phyloP scores from a whole-genome alignment of 2,329 filamentous ascomycete species.

The Fusarium ramigenum region DNA sequence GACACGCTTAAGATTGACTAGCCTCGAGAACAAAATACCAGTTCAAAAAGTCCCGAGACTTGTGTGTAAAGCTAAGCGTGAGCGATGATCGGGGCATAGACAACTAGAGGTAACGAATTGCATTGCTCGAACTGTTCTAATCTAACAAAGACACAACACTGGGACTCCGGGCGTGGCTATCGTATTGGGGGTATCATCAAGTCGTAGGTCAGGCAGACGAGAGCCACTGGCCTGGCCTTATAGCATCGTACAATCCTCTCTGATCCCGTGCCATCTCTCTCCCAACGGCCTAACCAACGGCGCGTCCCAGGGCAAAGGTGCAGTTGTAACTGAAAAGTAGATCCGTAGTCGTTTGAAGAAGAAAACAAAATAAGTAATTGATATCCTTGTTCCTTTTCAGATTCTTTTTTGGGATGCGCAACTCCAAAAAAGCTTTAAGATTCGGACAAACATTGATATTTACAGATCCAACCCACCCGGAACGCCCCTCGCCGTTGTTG shows the following conservation, averaged over 20 bases:
- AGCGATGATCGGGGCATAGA: not conserved
- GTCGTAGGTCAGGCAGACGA: constrained; percentile 37
- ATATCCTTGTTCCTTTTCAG: constrained; percentile 41
- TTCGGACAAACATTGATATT: constrained; percentile 44
- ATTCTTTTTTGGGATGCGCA: constrained; percentile 39
- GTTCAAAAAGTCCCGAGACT: not conserved
- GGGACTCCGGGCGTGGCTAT: constrained; percentile 42
- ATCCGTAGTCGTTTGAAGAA: constrained; percentile 13
- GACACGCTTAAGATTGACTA: not conserved
- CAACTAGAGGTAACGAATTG: constrained; percentile 20
- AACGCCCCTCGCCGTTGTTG: constrained; percentile 51
- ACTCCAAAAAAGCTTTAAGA: constrained; percentile 42
- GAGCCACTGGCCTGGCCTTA: constrained; percentile 33
- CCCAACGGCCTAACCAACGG: constrained; percentile 17
- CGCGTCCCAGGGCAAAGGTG: not conserved
- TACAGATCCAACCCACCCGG: constrained; percentile 49
- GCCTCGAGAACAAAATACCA: not conserved
- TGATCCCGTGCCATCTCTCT: constrained; percentile 38
- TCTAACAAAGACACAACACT: constrained; percentile 35
- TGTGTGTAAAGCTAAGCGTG: not conserved
- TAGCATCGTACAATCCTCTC: constrained; percentile 38
- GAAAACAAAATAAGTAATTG: constrained; percentile 35
- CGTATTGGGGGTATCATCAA: constrained; percentile 42
- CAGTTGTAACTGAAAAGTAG: constrained; percentile 14
- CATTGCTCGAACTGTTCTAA: constrained; percentile 39